Percentiles rank a stretch among this genome's conserved stretches.
phyloP scores from a whole-genome alignment of 2,329 filamentous ascomycete genomes.

The Colletotrichum brevisporum region DNA sequence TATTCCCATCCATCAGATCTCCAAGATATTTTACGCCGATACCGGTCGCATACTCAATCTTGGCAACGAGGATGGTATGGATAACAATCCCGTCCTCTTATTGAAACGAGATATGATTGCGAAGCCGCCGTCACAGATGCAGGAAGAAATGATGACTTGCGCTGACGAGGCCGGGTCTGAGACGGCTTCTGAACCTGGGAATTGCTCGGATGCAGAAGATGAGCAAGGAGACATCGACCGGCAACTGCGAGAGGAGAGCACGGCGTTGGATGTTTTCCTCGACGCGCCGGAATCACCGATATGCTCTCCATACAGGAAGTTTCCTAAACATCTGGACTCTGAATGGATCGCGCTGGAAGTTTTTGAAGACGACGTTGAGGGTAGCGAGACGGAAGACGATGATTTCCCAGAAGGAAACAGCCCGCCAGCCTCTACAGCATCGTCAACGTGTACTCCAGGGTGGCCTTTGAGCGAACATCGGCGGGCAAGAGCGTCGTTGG shows the following conservation, averaged over 20 bases:
- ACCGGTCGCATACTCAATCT: conserved; percentile 93
- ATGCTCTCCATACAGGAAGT: conserved; percentile 50
- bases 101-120: conserved; percentile 80
- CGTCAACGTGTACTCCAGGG: conserved; percentile 17
- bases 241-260: conserved; percentile 59
- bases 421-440: not conserved
- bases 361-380: conserved; percentile 68
- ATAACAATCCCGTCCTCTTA: conserved; percentile 80
- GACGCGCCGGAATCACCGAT: conserved; percentile 26
- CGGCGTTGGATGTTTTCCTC: conserved; percentile 37
- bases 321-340: conserved; percentile 83
- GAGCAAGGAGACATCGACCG: conserved; percentile 62
- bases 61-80: conserved; percentile 68
- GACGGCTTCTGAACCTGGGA: conserved; percentile 1
- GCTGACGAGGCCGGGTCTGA: not conserved
- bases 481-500: conserved; percentile 48
- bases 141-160: conserved; percentile 50
- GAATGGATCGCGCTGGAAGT: conserved; percentile 96
- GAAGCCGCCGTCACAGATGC: conserved; percentile 65
- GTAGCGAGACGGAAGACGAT: conserved; percentile 58
- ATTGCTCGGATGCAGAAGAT: conserved; percentile 40
- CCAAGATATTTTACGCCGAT: conserved; percentile 94
- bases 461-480: conserved; percentile 26
- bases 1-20: conserved; percentile 73
- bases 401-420: conserved; percentile 46